Conservation (phyloP, 2,329 filamentous ascomycete species). For the Xylaria polymorpha region DNA sequence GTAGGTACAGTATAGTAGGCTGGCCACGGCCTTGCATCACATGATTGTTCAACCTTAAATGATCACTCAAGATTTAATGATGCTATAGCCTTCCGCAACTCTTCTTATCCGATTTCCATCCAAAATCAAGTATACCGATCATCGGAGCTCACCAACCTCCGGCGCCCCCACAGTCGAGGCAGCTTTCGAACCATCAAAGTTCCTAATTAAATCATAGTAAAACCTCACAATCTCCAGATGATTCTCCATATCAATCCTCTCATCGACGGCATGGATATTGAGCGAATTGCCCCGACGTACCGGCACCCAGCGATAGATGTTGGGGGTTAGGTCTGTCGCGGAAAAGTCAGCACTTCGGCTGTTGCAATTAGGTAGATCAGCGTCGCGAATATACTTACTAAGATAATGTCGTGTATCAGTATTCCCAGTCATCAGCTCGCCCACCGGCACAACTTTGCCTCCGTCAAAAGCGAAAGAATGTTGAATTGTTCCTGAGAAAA, state of each 20-base stretch:
- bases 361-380: neutral
- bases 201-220: constrained; percentile 54
- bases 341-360: constrained; percentile 22
- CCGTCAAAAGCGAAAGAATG: constrained; percentile 52
- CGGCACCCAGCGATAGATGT: constrained; percentile 56
- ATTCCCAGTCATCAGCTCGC: constrained; percentile 54
- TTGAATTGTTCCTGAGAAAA: constrained; percentile 51
- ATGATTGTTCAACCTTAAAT: neutral
- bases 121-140: neutral
- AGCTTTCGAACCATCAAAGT: constrained; percentile 50
- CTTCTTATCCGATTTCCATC: neutral
- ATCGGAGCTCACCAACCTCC: constrained; percentile 42
- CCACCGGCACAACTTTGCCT: constrained; percentile 52
- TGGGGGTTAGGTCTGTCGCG: constrained; percentile 48
- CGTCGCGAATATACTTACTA: constrained; percentile 42
- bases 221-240: constrained; percentile 55
- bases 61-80: neutral
- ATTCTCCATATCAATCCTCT: constrained; percentile 53
- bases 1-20: neutral
- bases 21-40: neutral
- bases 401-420: constrained; percentile 54
- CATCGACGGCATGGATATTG: constrained; percentile 55
- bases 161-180: constrained; percentile 17
- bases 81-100: neutral
- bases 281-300: constrained; percentile 49